Evolutionary conservation across 164 flowering plant species (phyloP), one percentile per base, ranked within the genome.

Genomic region (Annona squamosa): DNA sequence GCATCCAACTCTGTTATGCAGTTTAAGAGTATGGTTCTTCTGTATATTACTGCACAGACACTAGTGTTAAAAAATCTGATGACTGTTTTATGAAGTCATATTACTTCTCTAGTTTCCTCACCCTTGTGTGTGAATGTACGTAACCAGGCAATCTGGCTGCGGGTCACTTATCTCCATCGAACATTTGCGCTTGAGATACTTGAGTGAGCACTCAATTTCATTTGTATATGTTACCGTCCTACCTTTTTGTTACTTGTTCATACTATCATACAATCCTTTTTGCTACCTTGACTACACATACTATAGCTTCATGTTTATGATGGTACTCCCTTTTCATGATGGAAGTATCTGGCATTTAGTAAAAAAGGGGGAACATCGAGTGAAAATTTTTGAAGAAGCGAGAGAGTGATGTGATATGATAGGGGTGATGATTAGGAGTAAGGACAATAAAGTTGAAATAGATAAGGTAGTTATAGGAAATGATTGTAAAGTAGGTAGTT

Each of bases 131-230:
- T n/a, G 6, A 9, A 26, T 41, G 48, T 59, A 37, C 69, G 74
- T 73, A 17, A 75, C 63, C 86, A 95, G 99, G 97, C 90, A 44
- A 74, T 67, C 67, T 93, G 97, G 98, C 77, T 95, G 74, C 94
- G 84, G 44, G 88, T 85, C 72, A 79, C 67, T 79, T 84, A 88
- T 69, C 85, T 88, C 64, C 98, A 91, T 67, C 87, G 98, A 72
- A 85, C 90, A 46, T 93, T 93, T 85, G 90, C 87, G 4, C 94
- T 95, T 76, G 99, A 95, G 79, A 89, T 95, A 83, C 88, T 95
- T 43, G 99, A 95, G 99, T 95, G 75, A 91, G 99, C 56, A 70
- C 62, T 48, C 2, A 48, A 44, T 10, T 9, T 69, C 56, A 4
- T 61, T 59, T 59, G 63, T 64, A 16, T n/a, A 67, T 4, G 10